A percentile compares a stretch with the other conserved stretches of the same genome.
phyloP scores from a whole-genome alignment of 1,139 yeast genomes.

The Nakaseomyces bracarensis region DNA sequence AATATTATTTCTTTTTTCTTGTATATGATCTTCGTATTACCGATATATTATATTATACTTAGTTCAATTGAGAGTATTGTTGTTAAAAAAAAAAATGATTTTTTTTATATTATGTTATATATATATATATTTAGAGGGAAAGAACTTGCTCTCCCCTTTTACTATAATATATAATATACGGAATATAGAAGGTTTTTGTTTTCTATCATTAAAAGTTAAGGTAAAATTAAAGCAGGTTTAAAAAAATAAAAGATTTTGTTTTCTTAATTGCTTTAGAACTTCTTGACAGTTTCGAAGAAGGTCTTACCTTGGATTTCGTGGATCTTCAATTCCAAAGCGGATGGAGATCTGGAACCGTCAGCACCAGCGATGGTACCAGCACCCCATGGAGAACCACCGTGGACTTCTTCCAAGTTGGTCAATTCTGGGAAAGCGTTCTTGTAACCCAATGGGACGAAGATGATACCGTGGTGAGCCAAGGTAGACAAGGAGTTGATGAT shows the following conservation, averaged over 20 bases:
- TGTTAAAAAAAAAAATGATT: not conserved
- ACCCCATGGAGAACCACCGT: conserved; percentile 83
- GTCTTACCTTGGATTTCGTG: conserved; percentile 50
- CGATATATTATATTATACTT: not conserved
- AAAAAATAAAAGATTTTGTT: not conserved
- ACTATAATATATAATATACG: conserved; percentile 3
- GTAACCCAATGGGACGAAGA: conserved; percentile 75
- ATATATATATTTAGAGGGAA: not conserved
- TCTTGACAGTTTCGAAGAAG: conserved; percentile 36
- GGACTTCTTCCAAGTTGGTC: conserved; percentile 54
- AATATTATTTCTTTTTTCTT: no score
- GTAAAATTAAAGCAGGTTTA: not conserved
- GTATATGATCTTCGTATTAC: not conserved
- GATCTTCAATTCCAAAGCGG: conserved; percentile 52
- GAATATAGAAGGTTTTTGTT: conserved; percentile 2
- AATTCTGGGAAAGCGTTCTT: conserved; percentile 51
- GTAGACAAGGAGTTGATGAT: conserved; percentile 56
- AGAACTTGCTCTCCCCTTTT: no score
- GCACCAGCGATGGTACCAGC: conserved; percentile 70
- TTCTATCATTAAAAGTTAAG: conserved; percentile 1
- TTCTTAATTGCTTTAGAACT: conserved; percentile 10
- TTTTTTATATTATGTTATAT: not conserved
- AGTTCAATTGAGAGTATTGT: not conserved
- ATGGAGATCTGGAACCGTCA: conserved; percentile 68
- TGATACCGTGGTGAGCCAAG: conserved; percentile 71